Base-by-base conservation (phyloP, 2,329 filamentous ascomycete species). In the Microthyrium microscopicum region DNA sequence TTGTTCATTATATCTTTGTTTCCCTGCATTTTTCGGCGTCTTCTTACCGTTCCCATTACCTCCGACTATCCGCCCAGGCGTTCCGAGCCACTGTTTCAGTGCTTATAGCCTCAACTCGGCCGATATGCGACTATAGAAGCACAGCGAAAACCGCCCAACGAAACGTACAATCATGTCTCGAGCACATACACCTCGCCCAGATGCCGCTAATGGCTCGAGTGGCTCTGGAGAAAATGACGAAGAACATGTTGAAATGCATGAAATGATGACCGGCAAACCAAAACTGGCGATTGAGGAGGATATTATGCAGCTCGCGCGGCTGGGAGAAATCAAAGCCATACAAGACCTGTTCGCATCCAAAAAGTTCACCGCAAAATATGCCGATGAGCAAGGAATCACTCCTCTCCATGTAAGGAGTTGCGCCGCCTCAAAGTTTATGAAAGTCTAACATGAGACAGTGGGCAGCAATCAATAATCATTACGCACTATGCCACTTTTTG, bases 401-500 rank as follows among this genome's bases (percentile, higher is more conserved):
- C 84, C 89, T 41, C 60, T 98, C 55, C 89, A 95, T 65, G 87
- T 94, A 31, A 4, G 29, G 29, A 4, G 25, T 7, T 13, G 17
- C 5, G 13, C 20, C 19, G 3, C 19, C 17, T 9, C 3, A n/a
- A 12, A 31, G 29, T 8, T 30, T 16, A 33, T 39, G 22, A 27
- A 28, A 17, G 8, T 38, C 35, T 37, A 29, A 35, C 29, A 33
- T 32, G 21, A 30, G 37, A 34, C 52, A 98, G 83, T 98, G 89
- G 89, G 89, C 89, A 29, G 83, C 91, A 24, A 95, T 98, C 55
- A 98, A 98, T 61, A 95, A 95, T 51, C 89, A 94, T 54, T 91
- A 87, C 60, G 81, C 82, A 44, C 84, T 95, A 64, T 94, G 87
- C 69, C 87, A 89, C 55, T 94, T 91, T 57, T 73, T 98, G 28